phyloP scores from a whole-genome alignment of 177 flowering plant genomes.

The Vitis hybrid region DNA sequence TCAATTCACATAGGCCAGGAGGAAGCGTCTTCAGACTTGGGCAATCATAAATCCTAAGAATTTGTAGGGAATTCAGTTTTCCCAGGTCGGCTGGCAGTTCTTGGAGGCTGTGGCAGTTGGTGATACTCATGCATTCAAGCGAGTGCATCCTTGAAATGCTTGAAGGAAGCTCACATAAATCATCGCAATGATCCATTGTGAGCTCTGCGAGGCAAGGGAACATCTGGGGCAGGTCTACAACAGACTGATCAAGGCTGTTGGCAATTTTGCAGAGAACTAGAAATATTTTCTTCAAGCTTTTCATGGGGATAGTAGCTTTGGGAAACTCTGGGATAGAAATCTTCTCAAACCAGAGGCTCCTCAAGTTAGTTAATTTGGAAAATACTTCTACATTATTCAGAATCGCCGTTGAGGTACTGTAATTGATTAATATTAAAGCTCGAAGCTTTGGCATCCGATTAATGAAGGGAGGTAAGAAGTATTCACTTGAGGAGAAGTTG shows the following conservation, averaged over 20 bases:
- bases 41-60: slow-evolving; percentile 64
- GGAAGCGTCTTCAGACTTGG: slow-evolving; percentile 57
- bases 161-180: slow-evolving; percentile 48
- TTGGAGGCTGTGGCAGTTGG: slow-evolving; percentile 55
- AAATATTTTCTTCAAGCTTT: slow-evolving; percentile 50
- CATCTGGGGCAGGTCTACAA: slow-evolving; percentile 31
- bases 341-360: slow-evolving; percentile 85
- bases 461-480: slow-evolving; percentile 70
- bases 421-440: slow-evolving; percentile 54
- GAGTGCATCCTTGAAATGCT: slow-evolving; percentile 40
- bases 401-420: slow-evolving; percentile 33
- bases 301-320: slow-evolving; percentile 26
- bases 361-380: slow-evolving; percentile 38
- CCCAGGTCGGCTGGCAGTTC: slow-evolving; percentile 56
- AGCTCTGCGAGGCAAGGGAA: slow-evolving; percentile 66
- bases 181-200: slow-evolving; percentile 71
- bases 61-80: slow-evolving; percentile 34
- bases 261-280: slow-evolving; percentile 60
- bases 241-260: slow-evolving; percentile 33
- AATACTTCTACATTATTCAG: slow-evolving; percentile 51
- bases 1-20: slow-evolving; percentile 38
- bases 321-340: slow-evolving; percentile 40
- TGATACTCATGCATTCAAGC: slow-evolving; percentile 56
- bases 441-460: slow-evolving; percentile 63
- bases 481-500: slow-evolving; percentile 54